phyloP scores from a whole-genome alignment of 2,329 filamentous ascomycete genomes.

The Karstenula rhodostoma region DNA sequence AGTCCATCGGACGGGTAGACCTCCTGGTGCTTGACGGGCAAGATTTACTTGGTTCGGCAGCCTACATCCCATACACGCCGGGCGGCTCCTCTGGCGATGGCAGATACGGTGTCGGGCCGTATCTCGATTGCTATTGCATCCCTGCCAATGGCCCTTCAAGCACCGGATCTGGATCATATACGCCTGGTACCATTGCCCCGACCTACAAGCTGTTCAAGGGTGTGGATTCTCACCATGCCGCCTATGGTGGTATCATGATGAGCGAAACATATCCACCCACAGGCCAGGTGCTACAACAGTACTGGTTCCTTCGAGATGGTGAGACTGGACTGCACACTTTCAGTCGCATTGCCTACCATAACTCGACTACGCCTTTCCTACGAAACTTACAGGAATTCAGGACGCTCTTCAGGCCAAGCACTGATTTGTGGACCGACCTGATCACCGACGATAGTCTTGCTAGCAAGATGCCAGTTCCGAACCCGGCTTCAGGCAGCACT shows the following conservation, averaged over 20 bases:
- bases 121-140: constrained; percentile 70
- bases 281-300: constrained; percentile 68
- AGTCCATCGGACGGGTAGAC: constrained; percentile 49
- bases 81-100: constrained; percentile 18
- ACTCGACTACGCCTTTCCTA: constrained; percentile 63
- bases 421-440: constrained; percentile 68
- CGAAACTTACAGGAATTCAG: constrained; percentile 66
- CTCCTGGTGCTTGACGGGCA: constrained; percentile 56
- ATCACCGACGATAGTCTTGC: constrained; percentile 67
- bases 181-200: constrained; percentile 63
- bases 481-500: constrained; percentile 50
- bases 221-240: constrained; percentile 57
- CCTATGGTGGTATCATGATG: constrained; percentile 67
- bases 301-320: constrained; percentile 72
- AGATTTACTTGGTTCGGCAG: constrained; percentile 60
- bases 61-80: constrained; percentile 16
- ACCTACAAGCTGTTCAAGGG: constrained; percentile 62
- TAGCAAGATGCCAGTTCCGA: constrained; percentile 60
- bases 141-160: constrained; percentile 54
- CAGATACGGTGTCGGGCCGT: constrained; percentile 60
- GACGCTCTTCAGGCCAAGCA: constrained; percentile 65
- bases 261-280: constrained; percentile 66
- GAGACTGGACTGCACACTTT: constrained; percentile 69
- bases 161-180: constrained; percentile 63
- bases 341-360: constrained; percentile 66